Percentiles rank a stretch among this genome's conserved stretches.
Evolutionary conservation across 768 basidiomycete species (phyloP).

Genomic region (Coprinopsis marcescibilis): DNA sequence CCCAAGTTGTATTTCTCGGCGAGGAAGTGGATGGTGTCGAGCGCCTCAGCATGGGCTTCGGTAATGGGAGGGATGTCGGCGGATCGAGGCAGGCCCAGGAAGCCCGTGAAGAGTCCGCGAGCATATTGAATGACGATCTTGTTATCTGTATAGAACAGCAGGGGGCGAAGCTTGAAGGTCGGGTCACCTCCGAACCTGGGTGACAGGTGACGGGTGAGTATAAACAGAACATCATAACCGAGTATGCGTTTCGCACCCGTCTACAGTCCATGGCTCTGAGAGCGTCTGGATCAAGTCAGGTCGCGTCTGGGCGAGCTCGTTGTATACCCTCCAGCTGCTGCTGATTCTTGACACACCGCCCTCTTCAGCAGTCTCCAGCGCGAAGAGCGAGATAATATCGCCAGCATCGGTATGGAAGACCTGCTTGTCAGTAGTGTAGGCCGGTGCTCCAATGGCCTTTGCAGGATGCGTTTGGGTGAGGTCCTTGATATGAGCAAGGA

Average conservation of each 20-base stretch:
- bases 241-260: slow-evolving; percentile 29
- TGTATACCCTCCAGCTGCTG: slow-evolving; percentile 41
- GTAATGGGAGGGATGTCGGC: slow-evolving; percentile 39
- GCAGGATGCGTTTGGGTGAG: slow-evolving; percentile 26
- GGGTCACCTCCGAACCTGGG: slow-evolving; percentile 33
- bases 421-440: slow-evolving; percentile 45
- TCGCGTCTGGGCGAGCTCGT: slow-evolving; percentile 40
- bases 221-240: slow-evolving; percentile 1
- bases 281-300: slow-evolving; percentile 39
- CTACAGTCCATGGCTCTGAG: slow-evolving; percentile 37
- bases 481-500: slow-evolving; percentile 44
- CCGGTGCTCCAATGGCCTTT: slow-evolving; percentile 35
- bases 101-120: slow-evolving; percentile 40
- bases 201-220: neutral
- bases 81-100: slow-evolving; percentile 27
- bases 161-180: slow-evolving; percentile 30
- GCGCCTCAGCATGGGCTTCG: slow-evolving; percentile 44
- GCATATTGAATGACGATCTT: slow-evolving; percentile 42
- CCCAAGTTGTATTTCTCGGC: slow-evolving; percentile 38
- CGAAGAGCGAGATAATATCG: slow-evolving; percentile 40
- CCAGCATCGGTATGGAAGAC: slow-evolving; percentile 44
- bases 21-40: slow-evolving; percentile 40
- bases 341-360: slow-evolving; percentile 42
- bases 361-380: slow-evolving; percentile 35
- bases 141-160: slow-evolving; percentile 34